phyloP scores from a whole-genome alignment of 257 asterid species.

The Jacaranda mimosifolia region DNA sequence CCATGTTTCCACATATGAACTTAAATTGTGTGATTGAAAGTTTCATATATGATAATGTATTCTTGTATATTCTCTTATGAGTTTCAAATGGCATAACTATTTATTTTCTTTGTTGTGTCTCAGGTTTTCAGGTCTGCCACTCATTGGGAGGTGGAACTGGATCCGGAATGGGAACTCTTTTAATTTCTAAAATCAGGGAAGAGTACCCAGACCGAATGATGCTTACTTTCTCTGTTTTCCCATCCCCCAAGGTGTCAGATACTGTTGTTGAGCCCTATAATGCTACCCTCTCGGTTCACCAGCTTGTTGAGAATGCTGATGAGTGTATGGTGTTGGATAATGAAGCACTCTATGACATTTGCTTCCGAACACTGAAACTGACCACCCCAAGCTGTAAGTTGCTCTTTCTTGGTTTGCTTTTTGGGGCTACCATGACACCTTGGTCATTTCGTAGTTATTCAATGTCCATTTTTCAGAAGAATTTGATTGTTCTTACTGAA shows the following conservation, averaged over 20 bases:
- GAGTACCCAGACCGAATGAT: constrained; percentile 87
- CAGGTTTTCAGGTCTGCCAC: constrained; percentile 86
- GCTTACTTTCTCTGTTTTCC: constrained; percentile 89
- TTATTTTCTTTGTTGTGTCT: constrained; percentile 16
- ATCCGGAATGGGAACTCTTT: constrained; percentile 88
- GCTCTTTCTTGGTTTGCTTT: background rate
- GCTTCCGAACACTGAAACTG: constrained; percentile 77
- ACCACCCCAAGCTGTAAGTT: constrained; percentile 82
- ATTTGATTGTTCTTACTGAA: constrained; percentile 13
- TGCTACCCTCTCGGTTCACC: constrained; percentile 83
- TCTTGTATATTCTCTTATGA: background rate
- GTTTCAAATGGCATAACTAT: background rate
- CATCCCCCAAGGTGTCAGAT: constrained; percentile 84
- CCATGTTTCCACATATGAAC: background rate
- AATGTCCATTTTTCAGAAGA: background rate
- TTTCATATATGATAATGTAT: background rate
- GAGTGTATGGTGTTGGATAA: constrained; percentile 86
- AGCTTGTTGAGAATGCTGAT: constrained; percentile 85
- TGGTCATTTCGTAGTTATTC: background rate
- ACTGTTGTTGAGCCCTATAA: constrained; percentile 86
- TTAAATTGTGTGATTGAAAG: background rate
- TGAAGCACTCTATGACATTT: constrained; percentile 76
- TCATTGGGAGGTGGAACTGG: constrained; percentile 94
- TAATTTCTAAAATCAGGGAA: constrained; percentile 79
- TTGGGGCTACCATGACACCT: background rate